Evolutionary conservation across 192 early-diverging fungal species (phyloP).

Genomic region (Oehlia diaphana): DNA sequence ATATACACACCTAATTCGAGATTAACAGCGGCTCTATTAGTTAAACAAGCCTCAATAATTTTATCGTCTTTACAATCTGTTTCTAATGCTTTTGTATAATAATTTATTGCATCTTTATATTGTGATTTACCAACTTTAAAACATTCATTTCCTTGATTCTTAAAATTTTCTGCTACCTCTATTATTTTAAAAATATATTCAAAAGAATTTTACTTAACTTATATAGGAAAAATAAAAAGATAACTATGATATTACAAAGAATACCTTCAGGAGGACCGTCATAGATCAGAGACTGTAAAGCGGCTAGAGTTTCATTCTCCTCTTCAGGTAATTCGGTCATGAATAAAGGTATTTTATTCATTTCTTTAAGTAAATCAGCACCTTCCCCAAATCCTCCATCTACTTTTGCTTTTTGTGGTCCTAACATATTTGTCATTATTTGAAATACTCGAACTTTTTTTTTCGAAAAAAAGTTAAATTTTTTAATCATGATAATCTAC

Average conservation of each 20-base stretch:
- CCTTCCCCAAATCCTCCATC: not conserved
- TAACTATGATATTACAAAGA: not conserved
- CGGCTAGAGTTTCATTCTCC: slow-evolving; percentile 74
- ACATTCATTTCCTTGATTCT: slow-evolving; percentile 93
- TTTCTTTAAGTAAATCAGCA: slow-evolving; percentile 52
- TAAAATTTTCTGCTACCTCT: slow-evolving; percentile 89
- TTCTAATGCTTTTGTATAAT: slow-evolving; percentile 86
- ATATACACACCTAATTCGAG: slow-evolving; percentile 64
- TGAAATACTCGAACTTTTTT: too few relatives aligned
- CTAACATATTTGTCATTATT: not conserved
- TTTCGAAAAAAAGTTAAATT: not conserved
- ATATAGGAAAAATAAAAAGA: not conserved
- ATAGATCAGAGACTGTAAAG: slow-evolving; percentile 81
- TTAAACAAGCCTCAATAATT: slow-evolving; percentile 78
- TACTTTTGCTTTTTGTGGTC: not conserved
- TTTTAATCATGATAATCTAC: too few relatives aligned
- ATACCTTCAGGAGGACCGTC: slow-evolving; percentile 93
- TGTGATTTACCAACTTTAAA: slow-evolving; percentile 68
- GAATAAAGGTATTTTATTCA: slow-evolving; percentile 89
- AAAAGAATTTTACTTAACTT: not conserved
- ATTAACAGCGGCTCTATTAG: slow-evolving; percentile 92
- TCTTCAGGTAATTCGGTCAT: slow-evolving; percentile 79
- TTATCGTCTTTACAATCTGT: slow-evolving; percentile 68
- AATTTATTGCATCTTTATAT: slow-evolving; percentile 78
- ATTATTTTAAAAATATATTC: not conserved